Base-by-base conservation (phyloP, 345 rosid species). In the Cardiospermum halicacabum region DNA sequence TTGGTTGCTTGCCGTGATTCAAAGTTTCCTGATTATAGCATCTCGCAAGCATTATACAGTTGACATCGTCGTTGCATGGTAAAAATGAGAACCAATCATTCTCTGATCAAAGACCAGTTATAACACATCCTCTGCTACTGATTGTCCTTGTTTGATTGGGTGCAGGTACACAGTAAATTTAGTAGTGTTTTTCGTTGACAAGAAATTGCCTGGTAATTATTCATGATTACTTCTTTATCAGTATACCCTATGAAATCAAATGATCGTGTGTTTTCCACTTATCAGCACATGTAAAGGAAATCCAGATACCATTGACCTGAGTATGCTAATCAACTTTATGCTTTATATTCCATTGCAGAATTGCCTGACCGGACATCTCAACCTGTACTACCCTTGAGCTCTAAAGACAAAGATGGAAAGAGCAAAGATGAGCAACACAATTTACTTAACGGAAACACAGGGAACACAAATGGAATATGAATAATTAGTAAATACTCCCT, bases 31-130 rank as follows among this genome's bases (percentile, higher is more conserved):
- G 71, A 91, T 89, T 69, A 65, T 91, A 75, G 97, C 97, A 45
- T 91, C 94, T 50, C 84, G 88, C 76, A 88, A 91, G 71, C 92
- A 88, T 78, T 88, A 91, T 75, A 83, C 96, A 0, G 96, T 89
- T 24, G 97, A 91, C 66, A 64, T 86, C 55, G 87, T 85, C 62
- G 92, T 91, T 75, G 94, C 94, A 58, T 91, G 97, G 96, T 91
- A 74, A 64, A 72, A 13, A 3, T n/a, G n/a, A n/a, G n/a, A n/a
- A 21, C 34, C 15, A 16, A n/a, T 65, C 31, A 53, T n/a, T 19
- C 42, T 49, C n/a, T 51, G 49, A 51, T 40, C 27, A 11, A 40
- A 25, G 39, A 48, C 21, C 5, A 22, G 9, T 16, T 5, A 4
- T 7, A 9, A 27, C 5, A 21, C 28, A 5, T 8, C 30, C 30